phyloP scores from a whole-genome alignment of 164 flowering plant genomes.

The Warburgia ugandensis region DNA sequence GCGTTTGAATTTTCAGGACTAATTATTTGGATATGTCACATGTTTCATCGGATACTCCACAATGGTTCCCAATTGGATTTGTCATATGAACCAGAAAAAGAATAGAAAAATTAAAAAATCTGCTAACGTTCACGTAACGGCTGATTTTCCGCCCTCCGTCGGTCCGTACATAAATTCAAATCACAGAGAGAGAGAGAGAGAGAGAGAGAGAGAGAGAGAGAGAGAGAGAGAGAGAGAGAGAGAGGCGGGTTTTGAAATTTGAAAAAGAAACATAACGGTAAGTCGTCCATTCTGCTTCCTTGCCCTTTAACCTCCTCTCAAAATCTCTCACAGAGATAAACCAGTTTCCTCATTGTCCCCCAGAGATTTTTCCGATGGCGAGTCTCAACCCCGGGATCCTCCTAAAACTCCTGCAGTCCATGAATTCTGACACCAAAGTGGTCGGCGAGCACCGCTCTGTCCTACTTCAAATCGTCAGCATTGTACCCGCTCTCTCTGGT shows the following conservation, averaged over 20 bases:
- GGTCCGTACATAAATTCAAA: background rate
- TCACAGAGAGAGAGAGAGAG: conserved; percentile 1
- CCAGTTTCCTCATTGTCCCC: conserved; percentile 2
- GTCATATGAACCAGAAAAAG: no score
- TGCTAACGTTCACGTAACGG: no score
- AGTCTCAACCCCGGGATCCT: conserved; percentile 79
- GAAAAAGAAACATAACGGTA: background rate
- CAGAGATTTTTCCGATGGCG: conserved; percentile 81
- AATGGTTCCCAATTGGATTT: no score
- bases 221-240: conserved; percentile 1
- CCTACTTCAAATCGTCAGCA: conserved; percentile 78
- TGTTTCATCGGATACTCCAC: no score
- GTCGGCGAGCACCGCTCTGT: conserved; percentile 83
- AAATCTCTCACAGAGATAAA: background rate
- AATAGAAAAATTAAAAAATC: no score
- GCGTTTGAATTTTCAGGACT: no score
- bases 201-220: background rate
- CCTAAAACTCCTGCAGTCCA: conserved; percentile 74
- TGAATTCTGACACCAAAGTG: conserved; percentile 59
- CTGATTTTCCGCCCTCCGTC: no score
- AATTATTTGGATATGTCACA: no score
- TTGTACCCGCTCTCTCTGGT: conserved; percentile 72
- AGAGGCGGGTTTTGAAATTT: background rate
- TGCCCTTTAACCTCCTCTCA: background rate
- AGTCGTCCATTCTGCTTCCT: background rate